Conservation (phyloP, 805 yeast genomes). For the Ogataea ramenticola region DNA sequence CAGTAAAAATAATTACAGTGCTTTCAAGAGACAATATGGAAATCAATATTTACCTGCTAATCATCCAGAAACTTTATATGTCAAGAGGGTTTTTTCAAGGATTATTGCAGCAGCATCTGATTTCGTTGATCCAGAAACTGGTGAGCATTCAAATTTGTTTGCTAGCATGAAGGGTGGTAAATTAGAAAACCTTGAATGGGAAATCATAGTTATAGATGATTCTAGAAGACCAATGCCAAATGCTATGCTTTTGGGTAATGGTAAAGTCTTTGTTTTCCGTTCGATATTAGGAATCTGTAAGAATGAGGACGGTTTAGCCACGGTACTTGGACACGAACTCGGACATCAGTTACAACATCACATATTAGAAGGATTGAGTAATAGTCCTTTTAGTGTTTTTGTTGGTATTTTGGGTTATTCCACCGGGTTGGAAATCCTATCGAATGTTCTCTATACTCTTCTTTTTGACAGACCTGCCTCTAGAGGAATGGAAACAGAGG, state of each 20-base stretch:
- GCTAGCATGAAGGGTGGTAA: constrained; percentile 15
- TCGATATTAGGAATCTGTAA: constrained; percentile 71
- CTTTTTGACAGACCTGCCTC: constrained; percentile 75
- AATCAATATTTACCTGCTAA: constrained; percentile 48
- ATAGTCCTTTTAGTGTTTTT: constrained; percentile 61
- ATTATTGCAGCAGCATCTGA: constrained; percentile 53
- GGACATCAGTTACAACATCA: constrained; percentile 95
- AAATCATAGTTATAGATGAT: constrained; percentile 69
- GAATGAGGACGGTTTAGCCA: constrained; percentile 90
- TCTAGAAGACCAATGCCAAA: constrained; percentile 81
- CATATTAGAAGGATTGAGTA: constrained; percentile 73
- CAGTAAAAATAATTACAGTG: constrained; percentile 59
- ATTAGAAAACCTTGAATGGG: constrained; percentile 49
- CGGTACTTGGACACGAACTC: constrained; percentile 87
- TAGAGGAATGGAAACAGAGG: constrained; percentile 92
- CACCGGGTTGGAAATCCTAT: constrained; percentile 53
- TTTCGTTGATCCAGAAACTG: constrained; percentile 27
- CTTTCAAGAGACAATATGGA: constrained; percentile 48
- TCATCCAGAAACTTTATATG: constrained; percentile 53
- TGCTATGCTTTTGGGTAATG: constrained; percentile 94
- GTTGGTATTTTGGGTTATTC: constrained; percentile 48
- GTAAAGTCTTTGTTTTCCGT: constrained; percentile 85
- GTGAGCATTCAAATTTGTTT: constrained; percentile 19
- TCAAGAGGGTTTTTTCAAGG: constrained; percentile 55
- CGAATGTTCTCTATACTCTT: constrained; percentile 46